Conservation (phyloP, 1,284 basidiomycete species). For the Heterobasidion irregulare region DNA sequence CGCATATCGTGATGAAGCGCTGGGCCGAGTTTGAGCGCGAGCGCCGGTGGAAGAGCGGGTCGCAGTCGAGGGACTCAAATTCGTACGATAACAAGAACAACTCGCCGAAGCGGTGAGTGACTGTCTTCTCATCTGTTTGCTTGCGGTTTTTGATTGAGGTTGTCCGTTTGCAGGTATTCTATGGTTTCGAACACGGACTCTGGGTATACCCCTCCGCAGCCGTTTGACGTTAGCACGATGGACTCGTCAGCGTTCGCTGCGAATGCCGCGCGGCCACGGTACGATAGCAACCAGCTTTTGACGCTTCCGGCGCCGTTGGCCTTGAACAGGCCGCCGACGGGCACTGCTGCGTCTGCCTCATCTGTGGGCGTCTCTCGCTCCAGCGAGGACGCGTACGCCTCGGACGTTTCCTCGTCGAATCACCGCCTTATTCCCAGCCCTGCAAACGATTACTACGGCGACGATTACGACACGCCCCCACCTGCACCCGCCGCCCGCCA, state of each 20-base stretch:
- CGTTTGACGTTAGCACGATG: constrained; percentile 52
- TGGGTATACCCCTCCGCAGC: constrained; percentile 41
- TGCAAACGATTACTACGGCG: constrained; percentile 31
- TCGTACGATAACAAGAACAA: constrained; percentile 43
- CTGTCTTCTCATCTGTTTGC: neutral
- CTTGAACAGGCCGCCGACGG: constrained; percentile 42
- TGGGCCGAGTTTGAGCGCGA: constrained; percentile 99
- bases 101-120: constrained; percentile 52
- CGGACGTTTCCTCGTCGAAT: constrained; percentile 43
- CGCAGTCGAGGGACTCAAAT: constrained; percentile 74
- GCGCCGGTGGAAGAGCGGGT: constrained; percentile 85
- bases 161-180: constrained; percentile 66
- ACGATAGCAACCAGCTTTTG: constrained; percentile 61
- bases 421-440: constrained; percentile 49
- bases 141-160: constrained; percentile 22
- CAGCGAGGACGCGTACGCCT: constrained; percentile 58
- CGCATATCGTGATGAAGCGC: constrained; percentile 96
- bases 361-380: constrained; percentile 41
- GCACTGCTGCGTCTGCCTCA: constrained; percentile 30
- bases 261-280: constrained; percentile 37
- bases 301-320: constrained; percentile 66
- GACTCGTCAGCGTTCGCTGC: constrained; percentile 37
- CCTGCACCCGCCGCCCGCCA: constrained; percentile 16
- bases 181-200: constrained; percentile 70
- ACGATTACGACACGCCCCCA: constrained; percentile 21